A percentile compares a stretch with the other conserved stretches of the same genome.
Evolutionary conservation across 164 flowering plant species (phyloP).

Genomic region (Chimonanthus praecox): DNA sequence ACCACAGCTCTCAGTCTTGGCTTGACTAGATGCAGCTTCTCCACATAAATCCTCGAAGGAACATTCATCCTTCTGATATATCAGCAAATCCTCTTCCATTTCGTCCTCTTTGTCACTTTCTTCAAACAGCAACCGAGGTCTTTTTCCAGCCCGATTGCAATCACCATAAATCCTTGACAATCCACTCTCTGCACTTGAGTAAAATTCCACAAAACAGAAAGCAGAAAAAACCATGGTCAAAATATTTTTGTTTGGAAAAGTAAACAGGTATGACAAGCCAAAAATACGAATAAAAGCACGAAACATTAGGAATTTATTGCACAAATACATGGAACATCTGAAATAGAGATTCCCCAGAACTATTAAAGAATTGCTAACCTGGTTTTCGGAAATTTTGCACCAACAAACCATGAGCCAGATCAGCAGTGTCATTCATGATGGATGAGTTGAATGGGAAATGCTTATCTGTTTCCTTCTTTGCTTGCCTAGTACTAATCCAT

Average conservation of each 20-base stretch:
- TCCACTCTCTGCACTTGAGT: slow-evolving; percentile 14
- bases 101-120: slow-evolving; percentile 62
- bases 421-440: slow-evolving; percentile 9
- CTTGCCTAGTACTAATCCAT: slow-evolving; percentile 82
- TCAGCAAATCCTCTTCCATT: slow-evolving; percentile 31
- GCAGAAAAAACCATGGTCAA: background rate
- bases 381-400: slow-evolving; percentile 29
- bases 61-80: slow-evolving; percentile 28
- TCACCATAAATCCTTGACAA: slow-evolving; percentile 13
- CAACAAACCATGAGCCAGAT: slow-evolving; percentile 7
- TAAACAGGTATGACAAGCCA: background rate
- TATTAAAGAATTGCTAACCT: slow-evolving; percentile 27
- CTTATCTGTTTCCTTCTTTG: slow-evolving; percentile 73
- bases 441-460: slow-evolving; percentile 23
- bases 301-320: background rate
- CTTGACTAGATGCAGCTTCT: slow-evolving; percentile 31
- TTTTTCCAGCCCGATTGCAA: slow-evolving; percentile 41
- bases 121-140: slow-evolving; percentile 44
- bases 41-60: slow-evolving; percentile 71
- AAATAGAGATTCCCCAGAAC: background rate
- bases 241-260: background rate
- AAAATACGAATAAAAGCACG: background rate
- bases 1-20: slow-evolving; percentile 61
- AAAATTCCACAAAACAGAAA: background rate
- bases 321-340: background rate